Conservation (phyloP, 306 rosid genomes). For the Rosa chinensis region DNA sequence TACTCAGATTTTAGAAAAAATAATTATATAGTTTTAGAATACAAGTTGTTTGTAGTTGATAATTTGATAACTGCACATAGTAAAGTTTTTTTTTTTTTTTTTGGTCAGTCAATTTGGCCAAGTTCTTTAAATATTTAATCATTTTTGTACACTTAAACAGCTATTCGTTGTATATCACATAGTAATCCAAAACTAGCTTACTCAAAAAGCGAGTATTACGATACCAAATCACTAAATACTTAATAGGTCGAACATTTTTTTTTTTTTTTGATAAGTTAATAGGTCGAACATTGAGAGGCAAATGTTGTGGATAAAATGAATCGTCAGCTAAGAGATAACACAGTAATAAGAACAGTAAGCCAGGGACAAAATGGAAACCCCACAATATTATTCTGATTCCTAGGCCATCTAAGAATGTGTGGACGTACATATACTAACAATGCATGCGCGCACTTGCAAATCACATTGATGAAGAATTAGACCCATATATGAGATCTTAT, state of each 20-base stretch:
- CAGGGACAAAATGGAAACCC: not conserved
- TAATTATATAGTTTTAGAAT: too few relatives aligned
- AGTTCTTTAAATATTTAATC: too few relatives aligned
- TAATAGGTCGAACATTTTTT: too few relatives aligned
- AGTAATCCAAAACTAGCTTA: too few relatives aligned
- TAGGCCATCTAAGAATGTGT: not conserved
- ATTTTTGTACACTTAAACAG: too few relatives aligned
- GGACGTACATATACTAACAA: not conserved
- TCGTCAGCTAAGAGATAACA: not conserved
- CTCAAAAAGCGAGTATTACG: not conserved
- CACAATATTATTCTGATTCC: not conserved
- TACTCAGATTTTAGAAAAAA: too few relatives aligned
- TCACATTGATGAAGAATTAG: not conserved
- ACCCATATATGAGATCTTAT: not conserved
- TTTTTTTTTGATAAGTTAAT: too few relatives aligned
- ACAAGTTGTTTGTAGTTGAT: too few relatives aligned
- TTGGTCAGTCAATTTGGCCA: too few relatives aligned
- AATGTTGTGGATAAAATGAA: not conserved
- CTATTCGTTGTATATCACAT: too few relatives aligned
- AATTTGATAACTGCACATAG: too few relatives aligned
- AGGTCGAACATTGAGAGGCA: not conserved
- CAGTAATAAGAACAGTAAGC: not conserved
- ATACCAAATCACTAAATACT: not conserved
- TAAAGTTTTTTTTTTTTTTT: too few relatives aligned
- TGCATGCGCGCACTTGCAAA: constrained; percentile 2